Base-by-base conservation (phyloP, 805 yeast genomes). In the Scheffersomyces amazonensis region DNA sequence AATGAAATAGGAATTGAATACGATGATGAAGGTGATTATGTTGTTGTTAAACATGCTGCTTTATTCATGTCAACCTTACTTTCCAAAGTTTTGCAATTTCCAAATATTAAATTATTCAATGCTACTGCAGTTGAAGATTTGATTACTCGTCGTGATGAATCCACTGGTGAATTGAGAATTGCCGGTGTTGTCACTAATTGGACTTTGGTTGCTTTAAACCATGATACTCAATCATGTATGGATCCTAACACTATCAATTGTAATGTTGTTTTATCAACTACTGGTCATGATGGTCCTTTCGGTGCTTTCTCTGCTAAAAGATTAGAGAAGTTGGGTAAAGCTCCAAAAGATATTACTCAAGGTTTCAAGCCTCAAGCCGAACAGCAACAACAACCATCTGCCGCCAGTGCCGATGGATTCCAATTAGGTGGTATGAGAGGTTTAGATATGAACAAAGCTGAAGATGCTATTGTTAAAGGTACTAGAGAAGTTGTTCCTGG, bases 131-230 rank as follows among this genome's bases (percentile, higher is more conserved):
- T 83, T 34, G 91, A 83, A 60, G 91, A 83, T 54, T 71, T 83
- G 61, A 81, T 83, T 54, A 84, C 90, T 35, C 78, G 89, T 58
- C 75, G 76, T 40, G 80, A 76, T 42, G 75, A 70, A 20, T 42
- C 54, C 23, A 63, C 75, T 33, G 85, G 84, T 35, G 75, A 76
- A 42, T 63, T 82, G 36, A 72, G 83, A 49, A 76, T 82, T 42
- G 87, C 87, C 17, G 91, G 91, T 58, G 90, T 83, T 27, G 90
- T 83, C 31, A 83, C 88, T 53, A 83, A 83, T 73, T 83, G 90
- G 90, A 83, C 90, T 31, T 69, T 83, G 51, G 90, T 83, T 17
- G 68, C 88, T 3, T 71, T 80, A 74, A 81, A 82, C 60, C 90
- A 83, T 54, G 85, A 80, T 56, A 77, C 78, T 39, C 90, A 83